Conservation (phyloP, 345 rosid species). For the Pugionium cornutum region DNA sequence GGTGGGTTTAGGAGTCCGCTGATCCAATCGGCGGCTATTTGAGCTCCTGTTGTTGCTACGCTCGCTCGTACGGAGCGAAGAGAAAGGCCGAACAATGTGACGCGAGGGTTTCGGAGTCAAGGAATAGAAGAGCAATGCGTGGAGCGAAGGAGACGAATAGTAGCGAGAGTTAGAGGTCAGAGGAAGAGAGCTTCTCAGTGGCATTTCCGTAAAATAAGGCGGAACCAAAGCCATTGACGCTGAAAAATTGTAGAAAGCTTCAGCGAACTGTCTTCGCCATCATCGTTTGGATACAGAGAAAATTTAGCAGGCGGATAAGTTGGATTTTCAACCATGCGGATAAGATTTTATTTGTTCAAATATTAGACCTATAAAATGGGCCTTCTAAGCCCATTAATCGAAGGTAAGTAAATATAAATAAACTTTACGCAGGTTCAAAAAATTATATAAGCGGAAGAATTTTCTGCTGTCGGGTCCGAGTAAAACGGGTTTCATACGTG, state of each 20-base stretch:
- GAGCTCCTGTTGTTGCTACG: slow-evolving; percentile 37
- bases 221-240: slow-evolving; percentile 56
- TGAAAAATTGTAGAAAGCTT: not conserved
- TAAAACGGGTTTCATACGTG: not conserved
- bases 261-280: slow-evolving; percentile 32
- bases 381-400: slow-evolving; percentile 15
- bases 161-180: slow-evolving; percentile 50
- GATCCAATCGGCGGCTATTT: slow-evolving; percentile 36
- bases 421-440: too few relatives aligned
- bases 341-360: too few relatives aligned
- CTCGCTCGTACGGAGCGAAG: slow-evolving; percentile 46
- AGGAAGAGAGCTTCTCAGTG: slow-evolving; percentile 59
- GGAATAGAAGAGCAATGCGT: slow-evolving; percentile 42
- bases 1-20: slow-evolving; percentile 41
- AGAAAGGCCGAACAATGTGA: slow-evolving; percentile 41
- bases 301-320: slow-evolving; percentile 19
- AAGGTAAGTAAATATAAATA: too few relatives aligned
- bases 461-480: too few relatives aligned
- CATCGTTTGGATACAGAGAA: not conserved
- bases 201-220: slow-evolving; percentile 64
- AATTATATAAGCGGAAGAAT: too few relatives aligned
- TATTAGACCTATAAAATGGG: not conserved
- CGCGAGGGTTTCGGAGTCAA: slow-evolving; percentile 44
- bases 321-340: too few relatives aligned
- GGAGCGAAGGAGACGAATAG: slow-evolving; percentile 43